Evolutionary conservation across 805 yeast species (phyloP).

Genomic region (Ogataea pini): DNA sequence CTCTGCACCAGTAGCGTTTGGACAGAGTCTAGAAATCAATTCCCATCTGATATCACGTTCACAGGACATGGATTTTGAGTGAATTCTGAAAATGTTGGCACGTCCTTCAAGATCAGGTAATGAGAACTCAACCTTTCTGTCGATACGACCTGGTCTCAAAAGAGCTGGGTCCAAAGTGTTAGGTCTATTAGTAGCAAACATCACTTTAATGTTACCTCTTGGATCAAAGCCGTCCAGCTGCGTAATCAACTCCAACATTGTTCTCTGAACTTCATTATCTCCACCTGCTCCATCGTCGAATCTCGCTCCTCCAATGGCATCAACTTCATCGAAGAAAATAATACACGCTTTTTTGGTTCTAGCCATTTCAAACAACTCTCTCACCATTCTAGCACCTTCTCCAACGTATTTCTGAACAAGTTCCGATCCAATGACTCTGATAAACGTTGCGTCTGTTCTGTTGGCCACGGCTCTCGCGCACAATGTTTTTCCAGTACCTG

Average conservation of each 20-base stretch:
- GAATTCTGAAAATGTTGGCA: constrained; percentile 96
- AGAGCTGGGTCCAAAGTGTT: constrained; percentile 97
- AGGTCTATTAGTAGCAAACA: constrained; percentile 99
- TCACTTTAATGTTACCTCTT: constrained; percentile 97
- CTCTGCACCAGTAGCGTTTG: constrained; percentile 98
- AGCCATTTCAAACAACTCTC: constrained; percentile 99
- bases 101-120: constrained; percentile 97
- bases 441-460: constrained; percentile 98
- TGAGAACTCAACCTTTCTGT: constrained; percentile 96
- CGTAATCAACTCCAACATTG: constrained; percentile 97
- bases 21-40: constrained; percentile 93
- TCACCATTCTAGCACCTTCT: constrained; percentile 99
- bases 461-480: constrained; percentile 99
- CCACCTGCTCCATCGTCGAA: constrained; percentile 99
- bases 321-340: constrained; percentile 96
- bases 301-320: constrained; percentile 99
- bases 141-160: constrained; percentile 97
- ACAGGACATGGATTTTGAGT: constrained; percentile 95
- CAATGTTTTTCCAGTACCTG: constrained; percentile 97
- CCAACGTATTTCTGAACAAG: constrained; percentile 98
- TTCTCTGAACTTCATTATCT: constrained; percentile 98
- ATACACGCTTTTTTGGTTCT: constrained; percentile 97
- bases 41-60: constrained; percentile 99
- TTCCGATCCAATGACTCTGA: constrained; percentile 97
- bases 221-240: constrained; percentile 99